Percentiles rank a stretch among this genome's conserved stretches.
phyloP scores from a whole-genome alignment of 2,329 filamentous ascomycete genomes.

The Penicillium sp. region DNA sequence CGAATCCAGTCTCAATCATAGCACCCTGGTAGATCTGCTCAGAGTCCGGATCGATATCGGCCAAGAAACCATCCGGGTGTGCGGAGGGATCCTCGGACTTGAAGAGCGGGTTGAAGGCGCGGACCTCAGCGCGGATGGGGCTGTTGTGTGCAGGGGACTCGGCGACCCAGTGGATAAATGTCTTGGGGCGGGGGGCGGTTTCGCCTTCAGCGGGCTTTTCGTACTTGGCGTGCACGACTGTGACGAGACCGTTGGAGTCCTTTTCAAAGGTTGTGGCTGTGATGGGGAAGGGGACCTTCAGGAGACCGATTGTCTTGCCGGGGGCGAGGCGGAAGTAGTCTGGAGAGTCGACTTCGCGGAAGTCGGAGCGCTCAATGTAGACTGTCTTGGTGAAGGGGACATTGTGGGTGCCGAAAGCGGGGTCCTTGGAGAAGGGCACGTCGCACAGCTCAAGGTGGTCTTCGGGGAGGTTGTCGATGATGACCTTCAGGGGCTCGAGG shows the following conservation, averaged over 20 bases:
- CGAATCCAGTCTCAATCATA: slow-evolving; percentile 78
- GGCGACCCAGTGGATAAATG: slow-evolving; percentile 86
- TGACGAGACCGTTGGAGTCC: slow-evolving; percentile 65
- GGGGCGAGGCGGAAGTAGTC: slow-evolving; percentile 79
- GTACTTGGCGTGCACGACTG: slow-evolving; percentile 64
- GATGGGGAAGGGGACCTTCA: slow-evolving; percentile 70
- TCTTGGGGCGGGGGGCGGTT: slow-evolving; percentile 65
- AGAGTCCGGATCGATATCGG: slow-evolving; percentile 80
- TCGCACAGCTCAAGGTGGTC: slow-evolving; percentile 65
- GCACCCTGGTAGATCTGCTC: slow-evolving; percentile 78
- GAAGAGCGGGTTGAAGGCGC: slow-evolving; percentile 81
- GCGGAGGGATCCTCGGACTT: slow-evolving; percentile 79
- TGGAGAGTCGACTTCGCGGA: slow-evolving; percentile 68
- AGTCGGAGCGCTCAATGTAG: slow-evolving; percentile 81
- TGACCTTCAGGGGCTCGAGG: slow-evolving; percentile 77
- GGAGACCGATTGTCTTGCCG: slow-evolving; percentile 70
- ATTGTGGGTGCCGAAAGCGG: slow-evolving; percentile 53
- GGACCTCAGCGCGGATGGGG: slow-evolving; percentile 67
- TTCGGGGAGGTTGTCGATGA: slow-evolving; percentile 76
- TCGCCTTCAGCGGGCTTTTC: slow-evolving; percentile 66
- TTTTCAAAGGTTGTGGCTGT: slow-evolving; percentile 68
- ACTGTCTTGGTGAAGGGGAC: slow-evolving; percentile 72
- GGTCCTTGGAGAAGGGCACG: slow-evolving; percentile 77
- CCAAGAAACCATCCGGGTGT: slow-evolving; percentile 75
- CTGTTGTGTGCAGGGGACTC: slow-evolving; percentile 63